Evolutionary conservation across 2,329 filamentous ascomycete species (phyloP), one percentile per base, ranked within the genome.

Genomic region (Penicillium sp.): DNA sequence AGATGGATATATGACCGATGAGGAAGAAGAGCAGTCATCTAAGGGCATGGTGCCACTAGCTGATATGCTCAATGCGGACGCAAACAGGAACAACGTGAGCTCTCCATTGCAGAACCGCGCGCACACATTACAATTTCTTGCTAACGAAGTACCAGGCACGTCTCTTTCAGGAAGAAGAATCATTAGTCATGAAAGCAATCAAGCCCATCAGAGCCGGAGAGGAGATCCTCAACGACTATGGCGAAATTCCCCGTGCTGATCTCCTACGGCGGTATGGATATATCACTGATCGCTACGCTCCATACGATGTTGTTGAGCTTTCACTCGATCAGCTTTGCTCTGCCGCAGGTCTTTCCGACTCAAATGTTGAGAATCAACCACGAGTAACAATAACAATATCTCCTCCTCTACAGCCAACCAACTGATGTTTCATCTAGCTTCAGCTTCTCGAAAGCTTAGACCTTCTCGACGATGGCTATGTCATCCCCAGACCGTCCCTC

Each of bases 1-100:
- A 7, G 79, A 81, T 44, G 79, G 81, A 4, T 79, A 82, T 54
- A 69, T 82, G 64, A 87, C 88, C 26, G 87, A 86, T 48, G 90
- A 89, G 81, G 83, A 90, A 1, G 87, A 89, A 60, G 88, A 90
- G 60, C 83, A 83, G 55, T 83, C 88, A 3, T 80, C 84, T 19
- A 91, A 96, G 78, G 93, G 91, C 56, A 95, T 97, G 91, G 90
- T 97, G 0, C 92, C 93, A 1, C 86, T 97, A 81, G 93, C 93
- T 1, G 93, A 97, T 73, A 89, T 96, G 71, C 83, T 97, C 35
- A 97, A 96, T 70, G 92, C 93, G 0, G 91, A 97, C 74, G 92
- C 91, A 5, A 88, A 92, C 65, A 79, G 81, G 66, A 95, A 95
- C 76, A 96, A 97, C 68, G 90, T 90, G 69, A 69, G 83, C 54